Conservation (phyloP, 768 basidiomycete genomes). For the Tricholoma saponaceum region DNA sequence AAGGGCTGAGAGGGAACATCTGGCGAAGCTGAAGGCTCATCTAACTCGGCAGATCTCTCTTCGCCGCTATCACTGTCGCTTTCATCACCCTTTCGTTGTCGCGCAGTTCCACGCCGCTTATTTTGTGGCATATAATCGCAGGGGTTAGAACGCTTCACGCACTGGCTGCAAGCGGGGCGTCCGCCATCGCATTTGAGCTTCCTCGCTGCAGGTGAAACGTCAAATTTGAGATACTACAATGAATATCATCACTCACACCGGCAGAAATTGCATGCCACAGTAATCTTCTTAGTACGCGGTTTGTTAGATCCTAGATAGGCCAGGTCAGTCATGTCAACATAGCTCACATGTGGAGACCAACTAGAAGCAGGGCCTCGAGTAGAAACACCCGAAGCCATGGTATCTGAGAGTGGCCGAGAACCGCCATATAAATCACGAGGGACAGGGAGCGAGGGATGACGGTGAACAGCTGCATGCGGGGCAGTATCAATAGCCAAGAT, state of each 20-base stretch:
- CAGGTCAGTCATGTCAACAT: conserved; percentile 2
- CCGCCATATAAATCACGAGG: conserved; percentile 48
- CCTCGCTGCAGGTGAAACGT: conserved; percentile 48
- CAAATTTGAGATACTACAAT: conserved; percentile 3
- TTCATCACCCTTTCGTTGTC: conserved; percentile 59
- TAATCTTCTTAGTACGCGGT: conserved; percentile 79
- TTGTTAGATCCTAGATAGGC: conserved; percentile 51
- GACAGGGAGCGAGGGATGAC: conserved; percentile 41
- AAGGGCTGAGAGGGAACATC: conserved; percentile 44
- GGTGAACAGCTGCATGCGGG: conserved; percentile 38
- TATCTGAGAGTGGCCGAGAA: conserved; percentile 39
- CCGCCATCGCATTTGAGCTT: conserved; percentile 89
- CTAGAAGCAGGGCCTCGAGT: conserved; percentile 27
- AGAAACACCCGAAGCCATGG: conserved; percentile 29
- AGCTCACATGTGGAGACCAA: conserved; percentile 33
- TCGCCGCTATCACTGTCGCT: conserved; percentile 69
- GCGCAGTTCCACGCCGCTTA: conserved; percentile 63
- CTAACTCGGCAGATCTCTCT: conserved; percentile 46
- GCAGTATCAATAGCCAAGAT: conserved; percentile 62
- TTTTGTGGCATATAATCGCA: conserved; percentile 81
- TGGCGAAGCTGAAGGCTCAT: conserved; percentile 55
- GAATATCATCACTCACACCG: conserved; percentile 58
- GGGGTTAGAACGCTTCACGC: conserved; percentile 69
- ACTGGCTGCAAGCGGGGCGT: conserved; percentile 79
- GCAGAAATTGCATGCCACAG: conserved; percentile 88